phyloP scores from a whole-genome alignment of 495 filamentous ascomycete species.

The Cercophora sp. region DNA sequence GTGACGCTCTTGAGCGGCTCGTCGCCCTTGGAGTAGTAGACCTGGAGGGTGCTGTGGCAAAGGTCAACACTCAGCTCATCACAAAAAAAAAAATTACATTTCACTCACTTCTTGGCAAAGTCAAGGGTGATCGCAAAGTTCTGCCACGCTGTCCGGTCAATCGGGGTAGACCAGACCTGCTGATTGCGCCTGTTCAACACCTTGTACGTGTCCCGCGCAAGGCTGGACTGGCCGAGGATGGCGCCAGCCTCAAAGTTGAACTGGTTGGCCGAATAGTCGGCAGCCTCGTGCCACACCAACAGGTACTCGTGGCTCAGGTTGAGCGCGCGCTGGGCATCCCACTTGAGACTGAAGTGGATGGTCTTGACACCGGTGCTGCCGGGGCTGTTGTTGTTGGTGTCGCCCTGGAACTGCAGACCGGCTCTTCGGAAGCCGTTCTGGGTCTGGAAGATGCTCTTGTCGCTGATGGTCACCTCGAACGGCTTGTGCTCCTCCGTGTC shows the following conservation, averaged over 20 bases:
- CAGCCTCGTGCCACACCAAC: conserved; percentile 50
- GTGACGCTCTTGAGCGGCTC: conserved; percentile 46
- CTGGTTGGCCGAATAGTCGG: conserved; percentile 52
- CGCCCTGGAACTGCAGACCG: conserved; percentile 47
- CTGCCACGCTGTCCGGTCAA: conserved; percentile 46
- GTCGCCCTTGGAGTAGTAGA: conserved; percentile 50
- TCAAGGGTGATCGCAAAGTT: conserved; percentile 56
- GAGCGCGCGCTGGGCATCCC: conserved; percentile 42
- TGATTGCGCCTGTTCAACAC: conserved; percentile 44
- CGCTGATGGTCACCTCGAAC: conserved; percentile 47
- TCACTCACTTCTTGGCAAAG: conserved; percentile 48
- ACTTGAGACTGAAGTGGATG: conserved; percentile 51
- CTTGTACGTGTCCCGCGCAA: conserved; percentile 80
- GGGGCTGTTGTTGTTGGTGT: conserved; percentile 46
- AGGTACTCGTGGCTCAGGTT: conserved; percentile 56
- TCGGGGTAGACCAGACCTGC: conserved; percentile 44
- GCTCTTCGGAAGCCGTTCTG: conserved; percentile 55
- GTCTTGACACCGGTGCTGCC: conserved; percentile 45
- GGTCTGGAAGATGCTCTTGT: conserved; percentile 50
- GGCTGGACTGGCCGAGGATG: conserved; percentile 58
- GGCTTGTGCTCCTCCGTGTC: conserved; percentile 36
- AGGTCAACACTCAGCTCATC: neutral
- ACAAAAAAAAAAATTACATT: too few species aligned
- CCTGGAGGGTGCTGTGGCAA: conserved; percentile 43
- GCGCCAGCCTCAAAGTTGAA: conserved; percentile 53